Conservation (phyloP, 1,284 basidiomycete genomes). For the Mrakiaceae sp. region DNA sequence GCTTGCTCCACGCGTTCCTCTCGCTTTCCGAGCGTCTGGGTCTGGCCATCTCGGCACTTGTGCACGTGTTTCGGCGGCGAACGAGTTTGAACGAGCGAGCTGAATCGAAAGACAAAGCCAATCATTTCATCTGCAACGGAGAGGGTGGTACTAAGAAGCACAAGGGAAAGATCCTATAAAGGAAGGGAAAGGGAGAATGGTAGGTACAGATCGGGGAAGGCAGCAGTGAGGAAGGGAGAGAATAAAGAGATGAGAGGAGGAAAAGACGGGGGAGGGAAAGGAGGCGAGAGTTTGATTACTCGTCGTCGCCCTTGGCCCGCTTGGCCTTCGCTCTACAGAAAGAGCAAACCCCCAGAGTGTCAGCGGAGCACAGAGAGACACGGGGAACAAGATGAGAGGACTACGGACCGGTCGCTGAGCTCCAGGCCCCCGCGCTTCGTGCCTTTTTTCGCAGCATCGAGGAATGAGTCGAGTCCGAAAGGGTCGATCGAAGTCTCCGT, state of each 20-base stretch:
- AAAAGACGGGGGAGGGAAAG: background rate
- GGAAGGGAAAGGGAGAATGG: background rate
- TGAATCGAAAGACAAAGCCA: too few relatives aligned
- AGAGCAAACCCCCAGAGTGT: background rate
- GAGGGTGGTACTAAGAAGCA: too few relatives aligned
- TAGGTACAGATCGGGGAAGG: background rate
- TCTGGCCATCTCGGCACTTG: too few relatives aligned
- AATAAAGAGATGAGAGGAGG: background rate
- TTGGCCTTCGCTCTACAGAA: conserved; percentile 6
- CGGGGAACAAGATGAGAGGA: background rate
- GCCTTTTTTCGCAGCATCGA: conserved; percentile 91
- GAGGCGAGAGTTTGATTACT: background rate
- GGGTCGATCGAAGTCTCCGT: conserved; percentile 57
- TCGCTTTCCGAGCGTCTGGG: too few relatives aligned
- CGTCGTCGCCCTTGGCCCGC: conserved; percentile 8
- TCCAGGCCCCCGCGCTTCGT: conserved; percentile 61
- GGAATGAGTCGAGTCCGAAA: conserved; percentile 95
- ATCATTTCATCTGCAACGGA: too few relatives aligned
- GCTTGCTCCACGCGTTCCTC: too few relatives aligned
- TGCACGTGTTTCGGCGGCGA: too few relatives aligned
- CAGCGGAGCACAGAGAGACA: background rate
- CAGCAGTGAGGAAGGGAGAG: background rate
- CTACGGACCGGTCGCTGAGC: conserved; percentile 12
- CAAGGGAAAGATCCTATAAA: background rate
- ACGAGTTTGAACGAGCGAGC: too few relatives aligned